Evolutionary conservation across 208 protist genomes (phyloP).

Genomic region (Naegleria gruberi): DNA sequence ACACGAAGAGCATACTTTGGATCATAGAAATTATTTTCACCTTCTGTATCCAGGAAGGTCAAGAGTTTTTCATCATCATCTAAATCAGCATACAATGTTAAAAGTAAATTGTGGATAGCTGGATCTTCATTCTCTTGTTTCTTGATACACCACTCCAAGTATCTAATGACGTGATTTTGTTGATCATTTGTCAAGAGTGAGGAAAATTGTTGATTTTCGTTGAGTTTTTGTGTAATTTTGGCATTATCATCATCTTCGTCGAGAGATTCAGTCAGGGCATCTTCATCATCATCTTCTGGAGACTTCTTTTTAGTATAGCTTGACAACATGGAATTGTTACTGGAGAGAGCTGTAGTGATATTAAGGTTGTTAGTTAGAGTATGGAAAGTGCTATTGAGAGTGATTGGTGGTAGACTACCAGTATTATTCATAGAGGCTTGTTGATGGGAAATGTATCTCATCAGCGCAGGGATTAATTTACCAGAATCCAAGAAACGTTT

Average conservation of each 20-base stretch:
- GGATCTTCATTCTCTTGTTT: conserved; percentile 62
- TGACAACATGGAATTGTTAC: not conserved
- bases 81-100: conserved; percentile 72
- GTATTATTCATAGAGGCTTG: not conserved
- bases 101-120: conserved; percentile 84
- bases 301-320: not conserved
- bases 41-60: conserved; percentile 53
- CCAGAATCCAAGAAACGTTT: conserved; percentile 49
- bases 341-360: conserved; percentile 10
- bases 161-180: conserved; percentile 78
- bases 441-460: conserved; percentile 57
- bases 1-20: conserved; percentile 75
- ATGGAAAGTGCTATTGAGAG: not conserved
- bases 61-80: conserved; percentile 58
- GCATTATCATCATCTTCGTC: not conserved
- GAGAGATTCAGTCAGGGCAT: not conserved
- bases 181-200: conserved; percentile 37
- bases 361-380: conserved; percentile 6
- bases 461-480: conserved; percentile 77
- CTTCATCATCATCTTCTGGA: not conserved
- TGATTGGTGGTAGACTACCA: no score
- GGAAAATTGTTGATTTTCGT: not conserved
- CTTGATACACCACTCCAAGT: conserved; percentile 77
- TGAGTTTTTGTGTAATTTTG: not conserved
- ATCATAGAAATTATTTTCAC: conserved; percentile 54